Evolutionary conservation across 2,329 filamentous ascomycete species (phyloP).

Genomic region (Hymenoscyphus albidus): DNA sequence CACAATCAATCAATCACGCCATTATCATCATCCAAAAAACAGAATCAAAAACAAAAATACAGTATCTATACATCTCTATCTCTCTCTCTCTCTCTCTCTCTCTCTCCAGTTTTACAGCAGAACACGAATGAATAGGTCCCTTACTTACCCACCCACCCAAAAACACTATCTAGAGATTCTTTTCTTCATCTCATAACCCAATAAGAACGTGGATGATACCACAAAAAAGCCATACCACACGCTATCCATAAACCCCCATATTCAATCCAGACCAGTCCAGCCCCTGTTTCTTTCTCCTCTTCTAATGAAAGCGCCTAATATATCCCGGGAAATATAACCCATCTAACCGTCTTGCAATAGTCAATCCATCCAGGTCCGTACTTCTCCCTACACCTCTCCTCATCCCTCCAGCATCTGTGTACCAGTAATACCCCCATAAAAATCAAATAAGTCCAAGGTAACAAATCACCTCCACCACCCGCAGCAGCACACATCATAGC

Average conservation of each 20-base stretch:
- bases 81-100: not conserved
- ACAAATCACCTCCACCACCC: constrained; percentile 34
- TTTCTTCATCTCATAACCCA: not conserved
- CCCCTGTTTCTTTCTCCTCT: not conserved
- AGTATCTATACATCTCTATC: not conserved
- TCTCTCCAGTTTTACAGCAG: not conserved
- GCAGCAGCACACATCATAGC: constrained; percentile 43
- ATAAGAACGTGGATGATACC: not conserved
- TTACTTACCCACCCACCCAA: not conserved
- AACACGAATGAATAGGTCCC: not conserved
- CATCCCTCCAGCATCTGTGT: constrained; percentile 45
- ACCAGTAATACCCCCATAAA: constrained; percentile 44
- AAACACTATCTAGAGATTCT: not conserved
- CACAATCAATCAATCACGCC: not conserved
- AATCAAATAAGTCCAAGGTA: constrained; percentile 45
- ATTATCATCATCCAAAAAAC: not conserved
- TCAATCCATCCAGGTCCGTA: constrained; percentile 44
- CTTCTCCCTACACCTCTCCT: constrained; percentile 42
- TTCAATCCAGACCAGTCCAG: not conserved
- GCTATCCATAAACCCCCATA: too few species aligned
- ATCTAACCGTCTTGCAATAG: constrained; percentile 42
- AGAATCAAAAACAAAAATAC: not conserved
- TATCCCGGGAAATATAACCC: constrained; percentile 44
- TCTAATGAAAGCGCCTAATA: constrained; percentile 11
- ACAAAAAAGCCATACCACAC: too few species aligned